Percentiles rank a stretch among this genome's conserved stretches.
Conservation (phyloP, 2,329 filamentous ascomycete genomes). For the Calonectria crousiana region DNA sequence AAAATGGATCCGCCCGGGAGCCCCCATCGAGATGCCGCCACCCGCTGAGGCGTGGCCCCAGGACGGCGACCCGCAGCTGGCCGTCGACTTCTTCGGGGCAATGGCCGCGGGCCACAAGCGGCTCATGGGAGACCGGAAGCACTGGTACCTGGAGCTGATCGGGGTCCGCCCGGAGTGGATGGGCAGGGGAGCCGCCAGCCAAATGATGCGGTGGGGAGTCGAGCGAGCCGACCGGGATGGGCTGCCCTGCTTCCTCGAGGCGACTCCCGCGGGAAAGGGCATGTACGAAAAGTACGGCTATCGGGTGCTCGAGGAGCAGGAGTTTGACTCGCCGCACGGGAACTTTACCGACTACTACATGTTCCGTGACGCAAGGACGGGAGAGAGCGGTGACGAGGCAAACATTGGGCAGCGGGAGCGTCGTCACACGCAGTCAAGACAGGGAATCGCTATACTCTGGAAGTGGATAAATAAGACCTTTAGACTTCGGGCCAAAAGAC, state of each 20-base stretch:
- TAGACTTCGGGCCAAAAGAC: too few species aligned
- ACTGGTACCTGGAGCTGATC: constrained; percentile 64
- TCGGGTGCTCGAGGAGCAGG: constrained; percentile 50
- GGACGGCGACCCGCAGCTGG: constrained; percentile 52
- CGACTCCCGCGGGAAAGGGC: constrained; percentile 59
- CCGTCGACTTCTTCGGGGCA: constrained; percentile 54
- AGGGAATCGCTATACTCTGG: not conserved
- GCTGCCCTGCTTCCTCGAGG: constrained; percentile 62
- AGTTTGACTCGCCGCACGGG: constrained; percentile 49
- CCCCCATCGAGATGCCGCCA: constrained; percentile 38
- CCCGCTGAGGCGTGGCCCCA: constrained; percentile 53
- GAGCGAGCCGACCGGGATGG: constrained; percentile 58
- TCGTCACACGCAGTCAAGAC: not conserved
- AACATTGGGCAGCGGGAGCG: not conserved
- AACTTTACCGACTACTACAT: constrained; percentile 51
- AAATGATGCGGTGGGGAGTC: constrained; percentile 61
- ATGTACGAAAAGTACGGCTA: constrained; percentile 65
- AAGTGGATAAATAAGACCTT: not conserved
- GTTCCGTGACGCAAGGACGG: constrained; percentile 43
- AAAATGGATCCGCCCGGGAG: constrained; percentile 58
- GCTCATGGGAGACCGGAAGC: constrained; percentile 56
- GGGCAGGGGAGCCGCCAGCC: constrained; percentile 58
- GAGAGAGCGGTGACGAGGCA: constrained; percentile 11
- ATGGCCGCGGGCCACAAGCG: constrained; percentile 50
- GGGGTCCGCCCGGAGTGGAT: constrained; percentile 57